These are phyloP conservation scores for Yamadazyma philogaea DNA, from an alignment of 805 yeast species.

Conservation along the genomic window DNA sequence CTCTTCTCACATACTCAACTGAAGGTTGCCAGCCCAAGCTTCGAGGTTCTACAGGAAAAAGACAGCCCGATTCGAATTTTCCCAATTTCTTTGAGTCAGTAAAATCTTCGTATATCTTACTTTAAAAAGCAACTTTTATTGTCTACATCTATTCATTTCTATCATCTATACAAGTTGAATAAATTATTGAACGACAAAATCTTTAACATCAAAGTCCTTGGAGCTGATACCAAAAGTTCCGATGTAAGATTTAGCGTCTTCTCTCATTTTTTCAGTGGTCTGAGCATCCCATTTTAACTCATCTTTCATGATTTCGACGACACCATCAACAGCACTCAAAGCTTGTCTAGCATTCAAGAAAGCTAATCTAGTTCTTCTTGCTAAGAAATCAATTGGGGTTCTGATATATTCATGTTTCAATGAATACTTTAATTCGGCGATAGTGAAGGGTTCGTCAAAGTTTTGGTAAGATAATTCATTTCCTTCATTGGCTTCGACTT, in stretches of 20 bases:
- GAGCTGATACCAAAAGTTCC: slow-evolving; percentile 55
- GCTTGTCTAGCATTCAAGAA: slow-evolving; percentile 88
- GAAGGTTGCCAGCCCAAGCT: too few species aligned
- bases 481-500: slow-evolving; percentile 20
- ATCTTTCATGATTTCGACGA: slow-evolving; percentile 78
- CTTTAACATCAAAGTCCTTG: slow-evolving; percentile 24
- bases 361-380: slow-evolving; percentile 91
- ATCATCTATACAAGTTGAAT: slow-evolving; percentile 5
- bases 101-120: too few species aligned
- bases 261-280: slow-evolving; percentile 52
- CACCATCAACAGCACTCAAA: slow-evolving; percentile 72
- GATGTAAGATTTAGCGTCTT: slow-evolving; percentile 54
- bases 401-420: slow-evolving; percentile 80
- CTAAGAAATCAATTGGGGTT: slow-evolving; percentile 85
- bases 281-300: slow-evolving; percentile 71
- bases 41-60: too few species aligned
- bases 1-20: too few species aligned
- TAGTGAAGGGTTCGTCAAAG: slow-evolving; percentile 80
- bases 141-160: slow-evolving; percentile 4
- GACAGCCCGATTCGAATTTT: too few species aligned
- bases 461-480: slow-evolving; percentile 44
- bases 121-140: too few species aligned
- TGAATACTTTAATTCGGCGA: slow-evolving; percentile 85
- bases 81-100: too few species aligned
- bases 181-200: slow-evolving; percentile 21